Evolutionary conservation across 257 asterid genomes (phyloP).

Genomic region (Solanum tacnaense): DNA sequence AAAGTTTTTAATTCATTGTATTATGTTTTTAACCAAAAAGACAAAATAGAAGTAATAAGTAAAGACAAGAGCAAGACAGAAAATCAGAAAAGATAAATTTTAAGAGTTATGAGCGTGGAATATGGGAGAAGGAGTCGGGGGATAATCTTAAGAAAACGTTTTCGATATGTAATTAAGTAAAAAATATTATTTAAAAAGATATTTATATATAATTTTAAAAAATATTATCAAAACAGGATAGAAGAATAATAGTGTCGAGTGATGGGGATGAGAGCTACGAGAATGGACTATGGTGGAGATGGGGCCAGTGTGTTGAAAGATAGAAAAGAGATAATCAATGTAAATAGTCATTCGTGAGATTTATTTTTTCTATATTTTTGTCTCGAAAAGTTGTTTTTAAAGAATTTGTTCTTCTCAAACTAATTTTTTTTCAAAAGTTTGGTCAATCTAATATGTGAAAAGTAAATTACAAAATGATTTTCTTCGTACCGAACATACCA

Average conservation of each 20-base stretch:
- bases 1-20: not conserved
- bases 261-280: not conserved
- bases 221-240: not conserved
- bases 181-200: not conserved
- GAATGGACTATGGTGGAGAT: not conserved
- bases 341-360: not conserved
- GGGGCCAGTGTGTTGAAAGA: not conserved
- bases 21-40: not conserved
- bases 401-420: not conserved
- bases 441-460: not conserved
- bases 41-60: not conserved
- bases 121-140: not conserved
- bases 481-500: fast-evolving
- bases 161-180: not conserved
- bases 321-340: not conserved
- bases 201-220: not conserved
- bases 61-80: not conserved
- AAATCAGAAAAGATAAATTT: not conserved
- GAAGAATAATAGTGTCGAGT: not conserved
- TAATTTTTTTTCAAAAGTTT: not conserved
- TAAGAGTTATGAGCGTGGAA: not conserved
- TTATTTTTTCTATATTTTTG: not conserved
- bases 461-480: not conserved
- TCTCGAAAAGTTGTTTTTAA: fast-evolving
- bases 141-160: not conserved